These are phyloP conservation scores for Eremothecium sinecaudum DNA, from an alignment of 1,139 yeast species.

Conservation along the genomic window DNA sequence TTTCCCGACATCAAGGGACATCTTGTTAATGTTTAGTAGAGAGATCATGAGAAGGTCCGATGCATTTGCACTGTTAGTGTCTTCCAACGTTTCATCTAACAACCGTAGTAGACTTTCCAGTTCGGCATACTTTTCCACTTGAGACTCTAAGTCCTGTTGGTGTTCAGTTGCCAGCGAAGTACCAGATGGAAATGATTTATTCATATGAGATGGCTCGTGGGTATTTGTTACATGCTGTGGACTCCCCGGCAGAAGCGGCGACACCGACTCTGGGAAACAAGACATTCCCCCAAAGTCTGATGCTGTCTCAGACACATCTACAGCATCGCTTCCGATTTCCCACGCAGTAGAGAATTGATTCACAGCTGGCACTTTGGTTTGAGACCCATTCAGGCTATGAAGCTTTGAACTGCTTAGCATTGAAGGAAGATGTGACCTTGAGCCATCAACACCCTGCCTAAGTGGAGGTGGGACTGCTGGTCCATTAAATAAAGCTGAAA, in stretches of 20 bases:
- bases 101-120: slow-evolving; percentile 20
- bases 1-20: slow-evolving; percentile 32
- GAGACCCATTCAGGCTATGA: not conserved
- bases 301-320: slow-evolving; percentile 1
- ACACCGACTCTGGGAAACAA: slow-evolving; percentile 1
- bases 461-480: not conserved
- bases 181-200: not conserved
- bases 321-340: slow-evolving; percentile 7
- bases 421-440: not conserved
- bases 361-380: not conserved
- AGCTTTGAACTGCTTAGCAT: not conserved
- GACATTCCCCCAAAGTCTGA: slow-evolving; percentile 1
- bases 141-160: slow-evolving; percentile 7
- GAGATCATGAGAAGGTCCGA: slow-evolving; percentile 29
- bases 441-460: not conserved
- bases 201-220: not conserved
- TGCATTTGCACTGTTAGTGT: slow-evolving; percentile 31
- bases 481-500: slow-evolving; percentile 43
- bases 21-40: slow-evolving; percentile 28
- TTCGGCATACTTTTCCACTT: slow-evolving; percentile 22
- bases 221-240: not conserved
- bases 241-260: not conserved
- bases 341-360: slow-evolving; percentile 6
- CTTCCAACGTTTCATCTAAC: slow-evolving; percentile 29
- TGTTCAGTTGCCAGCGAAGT: not conserved